phyloP scores from a whole-genome alignment of 1,284 basidiomycete genomes.

The Kwoniella shivajii region DNA sequence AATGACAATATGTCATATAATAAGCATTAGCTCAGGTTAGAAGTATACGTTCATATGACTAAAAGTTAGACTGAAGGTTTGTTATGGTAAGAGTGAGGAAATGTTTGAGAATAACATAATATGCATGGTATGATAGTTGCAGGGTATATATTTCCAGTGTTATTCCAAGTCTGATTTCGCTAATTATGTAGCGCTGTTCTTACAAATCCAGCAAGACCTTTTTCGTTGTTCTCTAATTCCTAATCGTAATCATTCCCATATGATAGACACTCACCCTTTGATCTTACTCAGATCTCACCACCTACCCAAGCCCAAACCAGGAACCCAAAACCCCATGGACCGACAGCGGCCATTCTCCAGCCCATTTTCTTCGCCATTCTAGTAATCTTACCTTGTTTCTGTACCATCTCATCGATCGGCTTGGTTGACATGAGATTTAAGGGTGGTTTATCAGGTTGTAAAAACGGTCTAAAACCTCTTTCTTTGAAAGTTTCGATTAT shows the following conservation, averaged over 20 bases:
- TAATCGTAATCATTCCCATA: too few species aligned
- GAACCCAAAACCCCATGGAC: conserved; percentile 54
- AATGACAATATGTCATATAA: too few species aligned
- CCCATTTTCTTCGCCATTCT: conserved; percentile 33
- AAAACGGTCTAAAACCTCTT: conserved; percentile 37
- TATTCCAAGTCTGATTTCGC: background rate
- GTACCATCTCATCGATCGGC: conserved; percentile 3
- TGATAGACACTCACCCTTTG: too few species aligned
- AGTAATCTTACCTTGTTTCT: conserved; percentile 13
- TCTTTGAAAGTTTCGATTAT: conserved; percentile 24
- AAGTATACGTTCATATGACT: too few species aligned
- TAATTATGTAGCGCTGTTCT: background rate
- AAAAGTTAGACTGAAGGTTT: too few species aligned
- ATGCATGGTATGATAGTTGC: conserved; percentile 4
- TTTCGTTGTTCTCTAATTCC: too few species aligned
- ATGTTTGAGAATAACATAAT: too few species aligned
- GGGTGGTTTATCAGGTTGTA: conserved; percentile 24
- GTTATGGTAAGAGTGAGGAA: too few species aligned
- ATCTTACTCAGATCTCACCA: conserved; percentile 51
- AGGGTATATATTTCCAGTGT: conserved; percentile 7
- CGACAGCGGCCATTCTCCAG: conserved; percentile 50
- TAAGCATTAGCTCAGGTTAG: too few species aligned
- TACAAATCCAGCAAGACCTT: background rate
- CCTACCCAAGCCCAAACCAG: conserved; percentile 53
- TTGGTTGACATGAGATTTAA: background rate